Percentiles rank a stretch among this genome's conserved stretches.
Evolutionary conservation across 2,329 filamentous ascomycete species (phyloP).

Genomic region (Claviceps fusiformis): DNA sequence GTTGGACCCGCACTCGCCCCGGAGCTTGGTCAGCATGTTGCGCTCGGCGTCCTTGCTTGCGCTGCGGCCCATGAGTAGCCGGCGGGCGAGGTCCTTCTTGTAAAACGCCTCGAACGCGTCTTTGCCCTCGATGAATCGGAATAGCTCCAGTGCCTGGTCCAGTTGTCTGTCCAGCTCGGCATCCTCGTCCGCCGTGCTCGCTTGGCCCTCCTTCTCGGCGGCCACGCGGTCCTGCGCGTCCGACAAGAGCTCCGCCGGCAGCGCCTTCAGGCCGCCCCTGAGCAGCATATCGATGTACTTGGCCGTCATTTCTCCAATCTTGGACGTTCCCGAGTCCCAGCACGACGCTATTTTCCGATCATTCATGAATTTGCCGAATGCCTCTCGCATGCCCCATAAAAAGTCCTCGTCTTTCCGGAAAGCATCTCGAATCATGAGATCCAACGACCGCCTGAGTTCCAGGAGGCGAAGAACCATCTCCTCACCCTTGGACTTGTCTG

Average conservation of each 20-base stretch:
- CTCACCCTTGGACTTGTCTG: constrained; percentile 62
- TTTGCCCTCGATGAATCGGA: constrained; percentile 94
- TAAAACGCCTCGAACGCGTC: constrained; percentile 98
- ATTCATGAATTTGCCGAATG: constrained; percentile 87
- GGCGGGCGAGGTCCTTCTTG: constrained; percentile 87
- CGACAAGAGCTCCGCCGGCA: constrained; percentile 55
- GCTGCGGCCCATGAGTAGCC: constrained; percentile 81
- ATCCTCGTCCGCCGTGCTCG: constrained; percentile 71
- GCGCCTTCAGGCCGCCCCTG: constrained; percentile 72
- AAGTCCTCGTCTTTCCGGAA: constrained; percentile 70
- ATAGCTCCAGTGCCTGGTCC: constrained; percentile 84
- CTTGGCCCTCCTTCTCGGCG: constrained; percentile 48
- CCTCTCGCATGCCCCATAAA: constrained; percentile 64
- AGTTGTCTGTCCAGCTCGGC: constrained; percentile 83
- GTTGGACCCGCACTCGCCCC: constrained; percentile 81
- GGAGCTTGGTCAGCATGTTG: constrained; percentile 85
- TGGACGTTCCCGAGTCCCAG: constrained; percentile 75
- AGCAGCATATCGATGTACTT: constrained; percentile 90
- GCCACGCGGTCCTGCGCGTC: constrained; percentile 43
- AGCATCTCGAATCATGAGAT: constrained; percentile 60
- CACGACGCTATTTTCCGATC: constrained; percentile 59
- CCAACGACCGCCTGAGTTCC: constrained; percentile 65
- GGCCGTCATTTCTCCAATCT: constrained; percentile 96
- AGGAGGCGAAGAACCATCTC: constrained; percentile 80
- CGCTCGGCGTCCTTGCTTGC: constrained; percentile 91